A percentile compares a stretch with the other conserved stretches of the same genome.
phyloP scores from a whole-genome alignment of 2,329 filamentous ascomycete species.

The Myotisia sp. region DNA sequence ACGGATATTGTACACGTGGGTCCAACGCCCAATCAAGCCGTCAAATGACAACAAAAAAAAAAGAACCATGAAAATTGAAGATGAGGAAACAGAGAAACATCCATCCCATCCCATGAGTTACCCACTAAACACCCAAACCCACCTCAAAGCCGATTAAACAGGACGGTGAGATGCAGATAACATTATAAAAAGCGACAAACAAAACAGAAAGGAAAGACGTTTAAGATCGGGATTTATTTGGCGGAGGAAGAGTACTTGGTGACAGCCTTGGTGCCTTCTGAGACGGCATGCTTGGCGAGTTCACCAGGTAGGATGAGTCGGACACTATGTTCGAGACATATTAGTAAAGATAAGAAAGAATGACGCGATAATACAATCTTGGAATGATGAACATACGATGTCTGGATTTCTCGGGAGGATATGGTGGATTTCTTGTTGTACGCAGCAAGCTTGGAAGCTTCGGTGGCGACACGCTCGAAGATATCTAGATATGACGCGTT shows the following conservation, averaged over 20 bases:
- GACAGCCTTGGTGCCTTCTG: conserved; percentile 98
- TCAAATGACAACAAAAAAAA: conserved; percentile 26
- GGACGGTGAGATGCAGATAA: conserved; percentile 29
- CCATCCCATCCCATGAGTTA: conserved; percentile 35
- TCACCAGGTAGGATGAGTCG: conserved; percentile 96
- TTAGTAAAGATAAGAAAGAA: neutral
- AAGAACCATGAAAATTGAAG: too few species aligned
- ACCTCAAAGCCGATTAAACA: conserved; percentile 28
- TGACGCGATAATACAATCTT: too few species aligned
- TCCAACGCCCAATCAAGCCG: conserved; percentile 31
- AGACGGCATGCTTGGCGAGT: conserved; percentile 98
- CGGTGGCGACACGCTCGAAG: conserved; percentile 96
- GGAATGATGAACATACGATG: conserved; percentile 53
- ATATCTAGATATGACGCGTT: conserved; percentile 49
- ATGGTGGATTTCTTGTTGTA: conserved; percentile 99
- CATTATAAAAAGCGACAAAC: conserved; percentile 26
- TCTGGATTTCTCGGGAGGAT: conserved; percentile 98
- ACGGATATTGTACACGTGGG: conserved; percentile 33
- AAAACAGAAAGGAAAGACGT: conserved; percentile 27
- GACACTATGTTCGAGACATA: conserved; percentile 39
- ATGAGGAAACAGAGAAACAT: conserved; percentile 23
- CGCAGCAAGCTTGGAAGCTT: conserved; percentile 95
- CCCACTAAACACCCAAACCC: conserved; percentile 22
- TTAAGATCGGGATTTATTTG: conserved; percentile 54
- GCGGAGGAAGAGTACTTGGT: conserved; percentile 99